Evolutionary conservation across 2,329 filamentous ascomycete genomes (phyloP), one percentile per base, ranked within the genome.

Genomic region (Periconia macrospinosa): DNA sequence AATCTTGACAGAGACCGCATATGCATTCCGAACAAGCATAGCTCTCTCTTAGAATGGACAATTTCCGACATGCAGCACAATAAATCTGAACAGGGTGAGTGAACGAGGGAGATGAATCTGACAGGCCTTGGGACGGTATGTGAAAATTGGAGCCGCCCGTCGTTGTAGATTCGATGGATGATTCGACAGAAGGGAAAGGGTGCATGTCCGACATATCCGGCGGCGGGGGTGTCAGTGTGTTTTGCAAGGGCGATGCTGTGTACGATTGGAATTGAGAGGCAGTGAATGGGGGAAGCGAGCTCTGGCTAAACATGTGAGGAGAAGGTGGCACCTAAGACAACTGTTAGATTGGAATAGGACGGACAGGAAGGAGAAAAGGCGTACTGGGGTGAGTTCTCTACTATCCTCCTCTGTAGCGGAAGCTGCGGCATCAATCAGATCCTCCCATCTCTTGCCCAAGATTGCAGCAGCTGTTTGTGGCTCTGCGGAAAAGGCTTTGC

Each of bases 21-120:
- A 97, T 96, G 73, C 94, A 97, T 74, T 97, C 92, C 1, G 92
- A 96, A 73, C 93, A 97, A 19, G 93, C 93, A 69, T 92, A 97
- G 33, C 91, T 94, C 66, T 93, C 89, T 66, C 86, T 88, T 23
- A 97, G 78, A 11, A 87, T 78, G 48, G 88, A 92, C 17, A 92
- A 80, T 37, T 88, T 85, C 59, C 90, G 86, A 69, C 93, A 97
- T 45, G 89, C 90, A 18, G 92, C 90, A 72, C 93, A 97, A 71
- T 96, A 96, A 41, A 97, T 96, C 70, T 96, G 90, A 2, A 93
- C 88, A 30, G 72, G 66, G 40, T 74, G 72, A 11, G 64, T 63
- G 47, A 67, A 74, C 15, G 65, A 70, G 7, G 91, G 89, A 8
- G 88, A 86, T 17, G 84, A 85, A 76, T 89, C 73, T 30, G 76